phyloP scores from a whole-genome alignment of 179 eudicot species.

The Gypsophila paniculata region DNA sequence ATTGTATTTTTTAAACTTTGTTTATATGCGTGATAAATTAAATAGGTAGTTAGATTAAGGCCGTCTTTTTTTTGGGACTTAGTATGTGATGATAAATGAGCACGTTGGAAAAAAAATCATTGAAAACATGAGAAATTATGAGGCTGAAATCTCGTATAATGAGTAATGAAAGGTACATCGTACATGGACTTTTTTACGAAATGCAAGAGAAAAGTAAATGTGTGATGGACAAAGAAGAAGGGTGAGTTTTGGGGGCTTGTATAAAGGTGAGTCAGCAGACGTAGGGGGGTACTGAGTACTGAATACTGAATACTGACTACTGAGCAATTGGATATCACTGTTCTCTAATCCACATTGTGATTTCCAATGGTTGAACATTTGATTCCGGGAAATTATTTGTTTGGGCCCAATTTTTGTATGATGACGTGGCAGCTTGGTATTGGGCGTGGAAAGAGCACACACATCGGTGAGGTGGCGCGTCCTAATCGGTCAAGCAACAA shows the following conservation, averaged over 20 bases:
- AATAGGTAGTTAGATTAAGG: no score
- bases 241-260: constrained; percentile 12
- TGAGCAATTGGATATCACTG: background rate
- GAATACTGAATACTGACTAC: background rate
- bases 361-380: background rate
- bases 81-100: background rate
- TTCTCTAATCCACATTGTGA: background rate
- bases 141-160: constrained; percentile 11
- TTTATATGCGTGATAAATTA: no score
- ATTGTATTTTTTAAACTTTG: no score
- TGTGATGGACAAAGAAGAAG: constrained; percentile 24
- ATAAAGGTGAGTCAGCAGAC: no score
- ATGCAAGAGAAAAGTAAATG: background rate
- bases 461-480: no score
- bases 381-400: no score
- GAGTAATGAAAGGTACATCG: constrained; percentile 7
- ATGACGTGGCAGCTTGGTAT: no score
- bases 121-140: constrained; percentile 31
- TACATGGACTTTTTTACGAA: constrained; percentile 7
- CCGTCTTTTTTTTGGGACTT: no score
- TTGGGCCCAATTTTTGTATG: no score
- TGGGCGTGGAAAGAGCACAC: no score
- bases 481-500: no score
- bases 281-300: background rate
- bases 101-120: constrained; percentile 27